A percentile compares a stretch with the other conserved stretches of the same genome.
These are phyloP conservation scores for Talaromyces sp. DNA, from an alignment of 2,329 filamentous ascomycete species.

Conservation along the genomic window DNA sequence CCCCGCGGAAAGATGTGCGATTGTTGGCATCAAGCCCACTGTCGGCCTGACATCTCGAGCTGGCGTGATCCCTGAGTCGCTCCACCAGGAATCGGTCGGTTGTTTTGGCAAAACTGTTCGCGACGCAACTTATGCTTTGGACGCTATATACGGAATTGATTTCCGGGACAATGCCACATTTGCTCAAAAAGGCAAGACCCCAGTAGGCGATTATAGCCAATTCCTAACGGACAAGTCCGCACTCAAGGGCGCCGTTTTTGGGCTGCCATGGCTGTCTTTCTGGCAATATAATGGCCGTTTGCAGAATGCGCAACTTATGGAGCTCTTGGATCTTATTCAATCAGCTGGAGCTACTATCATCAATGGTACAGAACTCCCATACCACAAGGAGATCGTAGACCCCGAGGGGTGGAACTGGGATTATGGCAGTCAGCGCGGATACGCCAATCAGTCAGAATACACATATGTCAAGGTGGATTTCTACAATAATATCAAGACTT, in stretches of 20 bases:
- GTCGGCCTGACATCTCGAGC: slow-evolving; percentile 64
- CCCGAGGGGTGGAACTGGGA: slow-evolving; percentile 71
- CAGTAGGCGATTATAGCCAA: slow-evolving; percentile 52
- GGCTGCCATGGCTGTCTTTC: slow-evolving; percentile 66
- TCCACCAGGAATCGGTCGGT: slow-evolving; percentile 66
- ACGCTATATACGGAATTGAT: slow-evolving; percentile 64
- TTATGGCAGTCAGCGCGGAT: slow-evolving; percentile 58
- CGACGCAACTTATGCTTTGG: slow-evolving; percentile 63
- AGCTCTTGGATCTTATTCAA: slow-evolving; percentile 51
- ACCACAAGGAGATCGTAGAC: slow-evolving; percentile 57
- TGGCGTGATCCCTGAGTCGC: slow-evolving; percentile 60
- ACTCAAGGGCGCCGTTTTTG: slow-evolving; percentile 60
- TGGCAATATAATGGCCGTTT: slow-evolving; percentile 58
- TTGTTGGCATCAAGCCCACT: slow-evolving; percentile 72
- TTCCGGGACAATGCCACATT: slow-evolving; percentile 60
- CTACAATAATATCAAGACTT: slow-evolving; percentile 58
- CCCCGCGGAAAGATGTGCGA: slow-evolving; percentile 62
- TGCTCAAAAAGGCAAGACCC: slow-evolving; percentile 52
- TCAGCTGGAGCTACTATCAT: slow-evolving; percentile 61
- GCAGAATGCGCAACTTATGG: slow-evolving; percentile 52
- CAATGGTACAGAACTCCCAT: slow-evolving; percentile 64
- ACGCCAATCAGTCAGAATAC: slow-evolving; percentile 68
- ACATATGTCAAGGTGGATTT: slow-evolving; percentile 63
- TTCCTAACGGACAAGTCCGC: slow-evolving; percentile 51
- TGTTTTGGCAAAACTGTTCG: slow-evolving; percentile 61